These are phyloP conservation scores for Pugionium dolabratum DNA, from an alignment of 345 rosid species.

Conservation along the genomic window DNA sequence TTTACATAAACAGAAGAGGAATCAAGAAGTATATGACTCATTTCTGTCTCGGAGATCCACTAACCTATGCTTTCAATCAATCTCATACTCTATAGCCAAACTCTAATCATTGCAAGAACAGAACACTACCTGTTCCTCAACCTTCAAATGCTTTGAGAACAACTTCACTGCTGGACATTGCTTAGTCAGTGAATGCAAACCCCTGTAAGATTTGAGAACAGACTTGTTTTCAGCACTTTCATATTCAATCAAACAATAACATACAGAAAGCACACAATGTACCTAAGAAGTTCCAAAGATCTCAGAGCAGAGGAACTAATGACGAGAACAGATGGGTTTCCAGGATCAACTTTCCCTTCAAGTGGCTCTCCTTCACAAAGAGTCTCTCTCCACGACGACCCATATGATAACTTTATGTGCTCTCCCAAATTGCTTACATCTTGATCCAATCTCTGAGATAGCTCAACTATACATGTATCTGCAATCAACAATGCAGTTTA, in stretches of 20 bases:
- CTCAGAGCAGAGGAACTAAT: slow-evolving; percentile 73
- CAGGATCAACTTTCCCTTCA: too few relatives aligned
- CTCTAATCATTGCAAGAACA: background rate
- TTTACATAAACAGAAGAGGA: too few relatives aligned
- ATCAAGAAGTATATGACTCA: background rate
- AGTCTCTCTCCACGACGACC: too few relatives aligned
- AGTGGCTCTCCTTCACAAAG: too few relatives aligned
- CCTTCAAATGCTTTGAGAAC: slow-evolving; percentile 87
- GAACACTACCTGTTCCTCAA: slow-evolving; percentile 78
- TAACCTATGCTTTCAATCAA: background rate
- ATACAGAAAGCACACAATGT: background rate
- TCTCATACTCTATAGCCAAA: background rate
- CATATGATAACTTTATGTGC: background rate
- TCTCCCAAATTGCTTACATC: slow-evolving; percentile 53
- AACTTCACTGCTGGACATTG: slow-evolving; percentile 74
- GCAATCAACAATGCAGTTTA: slow-evolving; percentile 8
- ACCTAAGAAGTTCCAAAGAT: slow-evolving; percentile 63
- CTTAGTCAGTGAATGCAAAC: slow-evolving; percentile 59
- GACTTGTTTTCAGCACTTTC: too few relatives aligned
- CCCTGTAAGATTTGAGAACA: slow-evolving; percentile 42
- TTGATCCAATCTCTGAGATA: slow-evolving; percentile 45
- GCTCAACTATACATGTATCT: slow-evolving; percentile 65
- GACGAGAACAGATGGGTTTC: slow-evolving; percentile 64
- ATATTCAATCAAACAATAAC: slow-evolving; percentile 1
- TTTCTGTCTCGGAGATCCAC: too few relatives aligned